Evolutionary conservation across 352 stramenopile genomes (phyloP), one percentile per base, ranked within the genome.

Genomic region (Globisporangium orthogonon): DNA sequence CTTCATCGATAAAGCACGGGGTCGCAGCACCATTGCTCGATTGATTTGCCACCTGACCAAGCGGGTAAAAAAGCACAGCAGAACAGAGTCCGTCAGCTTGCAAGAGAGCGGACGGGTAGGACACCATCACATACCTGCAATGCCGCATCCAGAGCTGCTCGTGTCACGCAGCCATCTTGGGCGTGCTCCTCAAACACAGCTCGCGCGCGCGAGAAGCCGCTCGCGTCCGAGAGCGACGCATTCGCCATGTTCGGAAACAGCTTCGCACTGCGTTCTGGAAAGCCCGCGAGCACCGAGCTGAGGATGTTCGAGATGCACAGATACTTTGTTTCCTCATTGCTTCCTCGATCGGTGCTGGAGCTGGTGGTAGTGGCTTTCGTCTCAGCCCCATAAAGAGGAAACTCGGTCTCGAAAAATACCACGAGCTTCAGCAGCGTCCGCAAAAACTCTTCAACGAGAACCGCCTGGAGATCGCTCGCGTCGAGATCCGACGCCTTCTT

Each of bases 391-490:
- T 53, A 47, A 5, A 79, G 54, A 18, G 77, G 69, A 57, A 75
- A 90, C 29, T 86, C 70, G 13, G 73, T 53, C 62, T 94, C 84
- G n/a, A 94, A 71, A 58, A 94, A 92, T 4, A 74, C 3, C 15
- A 91, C 69, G 18, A 94, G 52, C 39, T 78, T 80, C n/a, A 92
- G 74, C 2, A 95, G 44, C 2, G 83, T 82, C 13, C 83, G 70
- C 60, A 92, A 58, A 53, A 89, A 90, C 45, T 92, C 85, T 63
- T 93, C 83, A 0, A 71, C 74, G 31, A 95, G 47, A 2, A 95
- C 81, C 18, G 67, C 74, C 55, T 94, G 85, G 33, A 94, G 66
- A 46, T 93, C 80, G 54, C 74, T 87, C 47, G 77, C 76, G 61
- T 89, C 68, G 43, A 93, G 50, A 31, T 73, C 74, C 17, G 67